Evolutionary conservation across 2,329 filamentous ascomycete genomes (phyloP), one percentile per base, ranked within the genome.

Genomic region (Eurotiales sp.): DNA sequence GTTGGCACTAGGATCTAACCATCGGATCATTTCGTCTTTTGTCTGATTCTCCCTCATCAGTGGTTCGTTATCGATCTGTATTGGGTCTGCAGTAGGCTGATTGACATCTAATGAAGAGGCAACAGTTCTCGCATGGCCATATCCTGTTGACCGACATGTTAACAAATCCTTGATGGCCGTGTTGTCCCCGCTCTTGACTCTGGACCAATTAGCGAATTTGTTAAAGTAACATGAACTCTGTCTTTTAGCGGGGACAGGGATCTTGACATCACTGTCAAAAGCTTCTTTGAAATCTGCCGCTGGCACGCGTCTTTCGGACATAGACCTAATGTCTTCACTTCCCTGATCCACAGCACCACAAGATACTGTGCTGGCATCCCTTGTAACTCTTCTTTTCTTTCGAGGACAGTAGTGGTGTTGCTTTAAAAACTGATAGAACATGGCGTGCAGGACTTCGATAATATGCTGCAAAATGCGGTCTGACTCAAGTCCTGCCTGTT

Each of bases 391-490:
- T 61, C 36, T 60, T 55, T 40, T 59, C 61, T 46, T 56, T 55
- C 68, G 76, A 8, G 87, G 85, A 3, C 79, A 77, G 58, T 92
- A 86, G 55, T 86, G 77, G 60, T 93, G 79, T 23, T 84, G 83
- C 50, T 81, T 82, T 6, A 97, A 71, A 68, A 95, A 96, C 54
- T 90, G 83, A 44, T 78, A 80, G 22, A 88, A 75, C 63, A 91
- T 81, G 0, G 82, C 83, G 45, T 78, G 77, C 8, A 96, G 63
- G 2, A 96, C 74, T 39, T 86, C 81, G 1, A 80, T 59, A 2
- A 89, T 77, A 1, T 74, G 69, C 22, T 79, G 73, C n/a, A 89
- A 56, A 11, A 72, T 72, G 34, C 71, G 74, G 1, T 73, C 60
- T 17, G 66, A 64, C 27, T 64, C 64, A 3, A 63, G 59, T 30